phyloP scores from a whole-genome alignment of 164 flowering plant genomes.

The Annona squamosa region DNA sequence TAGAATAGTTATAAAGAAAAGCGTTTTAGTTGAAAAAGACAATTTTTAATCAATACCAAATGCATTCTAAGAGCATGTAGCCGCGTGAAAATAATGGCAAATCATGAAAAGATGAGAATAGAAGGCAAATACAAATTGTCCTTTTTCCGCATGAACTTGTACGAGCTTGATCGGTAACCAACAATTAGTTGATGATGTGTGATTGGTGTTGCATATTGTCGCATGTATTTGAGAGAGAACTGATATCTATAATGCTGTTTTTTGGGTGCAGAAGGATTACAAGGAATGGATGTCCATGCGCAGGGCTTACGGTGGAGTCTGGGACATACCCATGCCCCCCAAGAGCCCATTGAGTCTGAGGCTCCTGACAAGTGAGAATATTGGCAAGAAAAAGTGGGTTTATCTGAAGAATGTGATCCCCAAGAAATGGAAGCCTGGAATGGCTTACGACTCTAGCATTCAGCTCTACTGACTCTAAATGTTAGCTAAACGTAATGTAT shows the following conservation, averaged over 20 bases:
- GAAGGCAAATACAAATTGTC: no score
- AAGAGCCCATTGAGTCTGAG: constrained; percentile 37
- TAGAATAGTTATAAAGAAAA: no score
- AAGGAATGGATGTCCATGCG: constrained; percentile 64
- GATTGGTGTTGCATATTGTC: no score
- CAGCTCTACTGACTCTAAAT: constrained; percentile 28
- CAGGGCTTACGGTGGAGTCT: constrained; percentile 47
- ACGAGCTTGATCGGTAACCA: no score
- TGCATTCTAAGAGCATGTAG: no score
- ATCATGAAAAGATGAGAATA: no score
- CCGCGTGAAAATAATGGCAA: no score
- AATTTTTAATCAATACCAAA: no score
- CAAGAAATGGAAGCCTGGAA: constrained; percentile 62
- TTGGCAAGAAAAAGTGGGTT: constrained; percentile 31
- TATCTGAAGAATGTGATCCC: constrained; percentile 42
- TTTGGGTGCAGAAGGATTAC: constrained; percentile 44
- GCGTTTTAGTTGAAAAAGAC: no score
- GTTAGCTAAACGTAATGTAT: no score
- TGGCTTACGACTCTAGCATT: constrained; percentile 44
- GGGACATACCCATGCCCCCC: constrained; percentile 37
- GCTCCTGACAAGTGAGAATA: constrained; percentile 37
- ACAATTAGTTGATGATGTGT: no score
- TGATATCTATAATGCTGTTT: neutral
- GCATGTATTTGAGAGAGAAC: neutral
- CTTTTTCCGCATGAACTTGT: no score